Evolutionary conservation across 108 stramenopile species (phyloP), one percentile per base, ranked within the genome.

Genomic region (Cyclotella atomus): DNA sequence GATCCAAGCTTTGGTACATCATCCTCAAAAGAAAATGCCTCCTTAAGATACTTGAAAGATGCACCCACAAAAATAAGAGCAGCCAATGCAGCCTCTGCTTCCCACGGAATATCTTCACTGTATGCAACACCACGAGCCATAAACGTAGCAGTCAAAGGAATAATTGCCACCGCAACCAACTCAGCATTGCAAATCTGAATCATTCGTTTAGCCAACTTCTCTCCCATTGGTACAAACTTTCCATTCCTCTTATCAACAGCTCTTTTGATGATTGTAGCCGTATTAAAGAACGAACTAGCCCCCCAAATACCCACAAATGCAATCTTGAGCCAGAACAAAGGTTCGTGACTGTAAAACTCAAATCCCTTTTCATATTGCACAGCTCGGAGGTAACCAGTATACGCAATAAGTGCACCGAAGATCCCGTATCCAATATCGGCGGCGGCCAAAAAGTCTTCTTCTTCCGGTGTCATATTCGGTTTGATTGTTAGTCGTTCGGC

Each of bases 241-340:
- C 68, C 79, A 53, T 83, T 73, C 32, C 64, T 65, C 36, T 79
- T 74, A 9, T 59, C 85, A 12, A 87, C 36, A 3, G 78, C 74
- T 41, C 88, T 79, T 61, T 80, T 68, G 21, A 89, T 77, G 33
- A 91, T 79, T 3, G 63, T 84, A 30, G 64, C 78, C 27, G 88
- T 87, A 21, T 84, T 84, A 61, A 91, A 91, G 46, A 88, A 83
- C 21, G 76, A 77, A n/a, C 69, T 49, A 62, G 85, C 82, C 3
- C 85, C 82, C 45, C 73, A 81, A 9, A 90, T 60, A 23, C 84
- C 88, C 0, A 91, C 76, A 32, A 91, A 80, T 1, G 79, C 71
- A 28, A 91, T 84, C 66, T 95, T 95, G 34, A 92, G 55, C 93
- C 93, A 95, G 63, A 95, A 95, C 20, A 90, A 57, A 30, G 91